Base-by-base conservation (phyloP, 257 asterid genomes). In the Nicotiana attenuata region DNA sequence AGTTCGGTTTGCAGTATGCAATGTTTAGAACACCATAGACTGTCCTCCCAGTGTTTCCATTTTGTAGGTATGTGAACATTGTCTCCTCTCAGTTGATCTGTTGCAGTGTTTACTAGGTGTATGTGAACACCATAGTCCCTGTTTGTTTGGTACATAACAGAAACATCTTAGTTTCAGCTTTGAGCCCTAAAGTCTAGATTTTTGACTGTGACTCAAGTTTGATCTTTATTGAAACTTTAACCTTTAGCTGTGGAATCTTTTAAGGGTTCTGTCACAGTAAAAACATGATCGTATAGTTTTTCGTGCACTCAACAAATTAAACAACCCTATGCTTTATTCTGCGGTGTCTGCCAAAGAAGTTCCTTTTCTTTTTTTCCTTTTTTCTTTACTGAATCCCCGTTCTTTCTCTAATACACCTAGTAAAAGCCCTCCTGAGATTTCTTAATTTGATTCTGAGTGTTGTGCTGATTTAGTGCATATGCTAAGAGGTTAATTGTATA, bases 11-110 rank as follows among this genome's bases (percentile, higher is more conserved):
- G 57, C 57, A 52, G 57, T 52, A 2, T 41, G 50, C 50, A 22
- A 14, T 71, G 35, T 59, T 45, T 71, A 71, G 78, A 71, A 47
- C 60, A 71, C 60, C 78, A 45, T 71, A 71, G 60, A 45, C 35
- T 71, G 60, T 71, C 60, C 60, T 71, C 60, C 26, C 38, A 47
- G 2, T 71, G 60, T 47, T 45, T 47, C 38, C 38, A 22, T 45
- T 71, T 71, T 26, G 59, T 45, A 6, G 59, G 50, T 22, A 31
- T 71, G 57, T 71, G 33, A 41, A 45, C 78, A 71, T 45, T 71
- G 78, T 22, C 35, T 45, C 20, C 59, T 22, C 15, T 45, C 24
- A 11, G 14, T 71, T 45, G 59, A 71, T 71, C 20, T 20, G 13
- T 47, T 7, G 9, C 41, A 47, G 22, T 73, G 4, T 73, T 14